These are phyloP conservation scores for Obba rivulosa DNA, from an alignment of 768 basidiomycete genomes.

Conservation along the genomic window DNA sequence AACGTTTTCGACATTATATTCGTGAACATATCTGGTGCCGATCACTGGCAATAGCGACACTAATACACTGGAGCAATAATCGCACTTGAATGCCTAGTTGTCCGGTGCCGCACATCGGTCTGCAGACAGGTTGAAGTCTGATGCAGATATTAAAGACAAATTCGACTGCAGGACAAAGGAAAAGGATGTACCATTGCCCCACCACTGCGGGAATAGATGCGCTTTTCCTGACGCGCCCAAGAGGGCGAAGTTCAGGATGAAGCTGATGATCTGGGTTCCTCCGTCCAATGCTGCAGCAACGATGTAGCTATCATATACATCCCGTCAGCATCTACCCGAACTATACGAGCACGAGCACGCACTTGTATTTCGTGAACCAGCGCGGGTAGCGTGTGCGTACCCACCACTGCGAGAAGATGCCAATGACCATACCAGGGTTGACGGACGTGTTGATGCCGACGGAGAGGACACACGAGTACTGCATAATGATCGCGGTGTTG, in stretches of 20 bases:
- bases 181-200: constrained; percentile 18
- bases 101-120: constrained; percentile 18
- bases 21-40: no score
- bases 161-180: neutral
- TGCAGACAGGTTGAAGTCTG: constrained; percentile 19
- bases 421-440: constrained; percentile 37
- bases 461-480: constrained; percentile 39
- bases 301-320: constrained; percentile 27
- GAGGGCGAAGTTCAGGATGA: constrained; percentile 30
- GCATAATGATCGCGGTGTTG: constrained; percentile 40
- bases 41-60: no score
- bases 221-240: constrained; percentile 24
- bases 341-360: neutral
- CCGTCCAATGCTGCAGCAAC: constrained; percentile 34
- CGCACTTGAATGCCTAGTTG: neutral
- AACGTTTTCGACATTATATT: no score
- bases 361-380: constrained; percentile 27
- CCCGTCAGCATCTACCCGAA: neutral
- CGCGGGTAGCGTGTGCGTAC: constrained; percentile 32
- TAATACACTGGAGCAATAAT: no score
- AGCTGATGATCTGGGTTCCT: constrained; percentile 33
- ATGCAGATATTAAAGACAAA: neutral
- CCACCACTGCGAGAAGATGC: constrained; percentile 44
- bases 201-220: constrained; percentile 24
- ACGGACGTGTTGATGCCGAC: constrained; percentile 55